Evolutionary conservation across 2,329 filamentous ascomycete species (phyloP).

Genomic region (Cladosporium oxysporum): DNA sequence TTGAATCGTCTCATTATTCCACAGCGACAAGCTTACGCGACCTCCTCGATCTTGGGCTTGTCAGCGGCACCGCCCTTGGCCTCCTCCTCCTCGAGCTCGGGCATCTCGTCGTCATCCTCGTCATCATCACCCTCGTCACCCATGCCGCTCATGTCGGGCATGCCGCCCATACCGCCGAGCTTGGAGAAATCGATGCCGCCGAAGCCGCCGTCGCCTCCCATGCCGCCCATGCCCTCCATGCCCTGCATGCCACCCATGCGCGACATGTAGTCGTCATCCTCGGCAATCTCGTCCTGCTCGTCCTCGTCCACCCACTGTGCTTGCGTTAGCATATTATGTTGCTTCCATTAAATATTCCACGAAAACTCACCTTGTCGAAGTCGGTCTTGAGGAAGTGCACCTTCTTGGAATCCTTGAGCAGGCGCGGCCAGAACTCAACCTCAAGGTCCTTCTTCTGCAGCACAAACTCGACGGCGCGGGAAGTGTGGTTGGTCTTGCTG

Average conservation of each 20-base stretch:
- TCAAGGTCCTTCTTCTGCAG: conserved; percentile 96
- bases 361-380: conserved; percentile 81
- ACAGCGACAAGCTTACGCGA: conserved; percentile 37
- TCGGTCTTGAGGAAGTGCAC: conserved; percentile 97
- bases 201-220: conserved; percentile 47
- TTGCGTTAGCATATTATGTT: neutral
- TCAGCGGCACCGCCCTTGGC: conserved; percentile 32
- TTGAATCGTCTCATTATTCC: conserved; percentile 8
- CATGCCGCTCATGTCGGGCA: conserved; percentile 43
- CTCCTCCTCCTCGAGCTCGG: conserved; percentile 69
- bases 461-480: conserved; percentile 84
- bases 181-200: conserved; percentile 46
- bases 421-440: conserved; percentile 91
- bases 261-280: conserved; percentile 68
- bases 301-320: conserved; percentile 90
- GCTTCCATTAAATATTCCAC: neutral
- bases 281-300: conserved; percentile 87
- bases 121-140: conserved; percentile 58
- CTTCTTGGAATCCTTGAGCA: conserved; percentile 88
- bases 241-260: conserved; percentile 53
- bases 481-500: conserved; percentile 84
- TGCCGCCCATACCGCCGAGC: conserved; percentile 56
- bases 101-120: conserved; percentile 72
- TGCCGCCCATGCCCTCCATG: conserved; percentile 42
- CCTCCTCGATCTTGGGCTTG: conserved; percentile 50